Conservation (phyloP, 1,284 basidiomycete species). For the Rhodotorula mucilaginosa region DNA sequence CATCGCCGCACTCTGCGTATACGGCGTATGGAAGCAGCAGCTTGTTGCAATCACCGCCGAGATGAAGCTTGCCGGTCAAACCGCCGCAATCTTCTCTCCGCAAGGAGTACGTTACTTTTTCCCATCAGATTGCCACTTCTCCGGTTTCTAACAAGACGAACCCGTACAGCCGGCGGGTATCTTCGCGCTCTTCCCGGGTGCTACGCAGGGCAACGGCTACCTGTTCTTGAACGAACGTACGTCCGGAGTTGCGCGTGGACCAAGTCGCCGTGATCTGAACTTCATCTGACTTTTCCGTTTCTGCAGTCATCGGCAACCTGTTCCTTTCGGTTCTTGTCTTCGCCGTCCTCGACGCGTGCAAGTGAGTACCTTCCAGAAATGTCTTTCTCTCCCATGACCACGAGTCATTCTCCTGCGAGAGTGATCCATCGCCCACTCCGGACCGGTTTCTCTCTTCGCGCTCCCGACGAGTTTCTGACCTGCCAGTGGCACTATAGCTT, state of each 20-base stretch:
- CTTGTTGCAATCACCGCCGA: slow-evolving; percentile 54
- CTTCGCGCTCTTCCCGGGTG: slow-evolving; percentile 22
- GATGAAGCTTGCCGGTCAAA: slow-evolving; percentile 5
- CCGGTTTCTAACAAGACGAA: not conserved
- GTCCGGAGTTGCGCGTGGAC: not conserved
- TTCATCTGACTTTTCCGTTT: too few species aligned
- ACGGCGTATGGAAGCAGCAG: slow-evolving; percentile 72
- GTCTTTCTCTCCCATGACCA: too few species aligned
- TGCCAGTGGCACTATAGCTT: not conserved
- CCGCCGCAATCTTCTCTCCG: slow-evolving; percentile 28
- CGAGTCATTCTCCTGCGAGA: not conserved
- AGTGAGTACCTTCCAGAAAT: not conserved
- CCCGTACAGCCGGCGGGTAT: slow-evolving; percentile 27
- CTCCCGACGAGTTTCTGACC: not conserved
- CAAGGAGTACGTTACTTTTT: slow-evolving; percentile 10
- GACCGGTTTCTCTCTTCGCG: too few species aligned
- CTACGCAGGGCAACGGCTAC: slow-evolving; percentile 10
- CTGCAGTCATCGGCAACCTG: slow-evolving; percentile 26
- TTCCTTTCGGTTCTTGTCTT: slow-evolving; percentile 42
- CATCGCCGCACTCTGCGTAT: slow-evolving; percentile 65
- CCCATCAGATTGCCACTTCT: not conserved
- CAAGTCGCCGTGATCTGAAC: too few species aligned
- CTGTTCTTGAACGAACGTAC: slow-evolving; percentile 21
- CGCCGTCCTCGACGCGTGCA: slow-evolving; percentile 40
- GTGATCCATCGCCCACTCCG: too few species aligned